phyloP scores from a whole-genome alignment of 2,329 filamentous ascomycete genomes.

The Cladosporium velox region DNA sequence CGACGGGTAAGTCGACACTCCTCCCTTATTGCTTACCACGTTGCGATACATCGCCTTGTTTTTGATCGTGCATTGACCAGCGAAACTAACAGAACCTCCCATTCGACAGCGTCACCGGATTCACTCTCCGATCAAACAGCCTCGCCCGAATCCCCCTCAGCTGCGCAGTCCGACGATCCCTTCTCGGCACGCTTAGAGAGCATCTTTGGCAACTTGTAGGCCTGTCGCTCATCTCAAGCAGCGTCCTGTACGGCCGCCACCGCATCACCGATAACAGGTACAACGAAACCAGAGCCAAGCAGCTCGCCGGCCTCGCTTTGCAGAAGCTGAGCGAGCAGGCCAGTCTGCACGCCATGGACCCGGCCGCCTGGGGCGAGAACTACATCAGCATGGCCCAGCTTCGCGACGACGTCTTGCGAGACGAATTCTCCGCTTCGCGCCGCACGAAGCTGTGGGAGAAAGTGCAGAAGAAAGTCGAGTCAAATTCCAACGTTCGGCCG shows the following conservation, averaged over 20 bases:
- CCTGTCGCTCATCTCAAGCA: slow-evolving; percentile 54
- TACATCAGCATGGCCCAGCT: slow-evolving; percentile 88
- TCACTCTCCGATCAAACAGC: slow-evolving; percentile 77
- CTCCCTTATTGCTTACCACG: slow-evolving; percentile 4
- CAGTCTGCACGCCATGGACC: slow-evolving; percentile 69
- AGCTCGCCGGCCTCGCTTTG: slow-evolving; percentile 80
- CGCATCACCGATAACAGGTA: slow-evolving; percentile 64
- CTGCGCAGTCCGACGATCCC: slow-evolving; percentile 76
- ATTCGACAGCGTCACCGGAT: slow-evolving; percentile 61
- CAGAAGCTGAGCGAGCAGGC: slow-evolving; percentile 82
- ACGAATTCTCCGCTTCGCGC: slow-evolving; percentile 73
- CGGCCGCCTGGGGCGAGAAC: slow-evolving; percentile 65
- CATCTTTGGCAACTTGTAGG: slow-evolving; percentile 81
- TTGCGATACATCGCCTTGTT: slow-evolving; percentile 22
- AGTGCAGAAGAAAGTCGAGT: slow-evolving; percentile 82
- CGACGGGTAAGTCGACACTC: slow-evolving; percentile 57
- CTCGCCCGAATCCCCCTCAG: slow-evolving; percentile 86
- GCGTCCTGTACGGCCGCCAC: slow-evolving; percentile 63
- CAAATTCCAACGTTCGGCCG: slow-evolving; percentile 86
- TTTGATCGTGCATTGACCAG: slow-evolving; percentile 19
- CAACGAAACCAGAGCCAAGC: slow-evolving; percentile 73
- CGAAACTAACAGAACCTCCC: slow-evolving; percentile 80
- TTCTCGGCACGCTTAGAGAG: slow-evolving; percentile 79
- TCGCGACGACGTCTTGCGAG: slow-evolving; percentile 83
- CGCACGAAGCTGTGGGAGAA: slow-evolving; percentile 81